A percentile compares a stretch with the other conserved stretches of the same genome.
phyloP scores from a whole-genome alignment of 208 protist genomes.

The Leishmania gerbilli region DNA sequence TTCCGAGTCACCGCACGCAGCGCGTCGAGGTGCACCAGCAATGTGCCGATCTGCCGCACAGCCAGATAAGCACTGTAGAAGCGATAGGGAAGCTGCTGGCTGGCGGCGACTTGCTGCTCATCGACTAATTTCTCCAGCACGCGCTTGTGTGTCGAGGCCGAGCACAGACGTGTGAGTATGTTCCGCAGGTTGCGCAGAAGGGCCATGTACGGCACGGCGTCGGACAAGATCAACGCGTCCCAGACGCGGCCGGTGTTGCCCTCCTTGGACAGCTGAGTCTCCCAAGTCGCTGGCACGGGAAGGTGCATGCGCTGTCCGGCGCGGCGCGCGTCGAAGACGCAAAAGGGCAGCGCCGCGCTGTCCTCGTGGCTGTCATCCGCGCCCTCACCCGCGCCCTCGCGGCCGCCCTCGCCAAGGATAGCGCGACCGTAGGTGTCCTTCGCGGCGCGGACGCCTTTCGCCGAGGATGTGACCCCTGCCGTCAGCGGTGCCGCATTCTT shows the following conservation, averaged over 20 bases:
- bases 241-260: slow-evolving; percentile 92
- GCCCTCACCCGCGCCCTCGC: no score
- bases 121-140: slow-evolving; percentile 45
- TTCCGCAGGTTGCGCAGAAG: slow-evolving; percentile 96
- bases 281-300: slow-evolving; percentile 91
- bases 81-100: slow-evolving; percentile 91
- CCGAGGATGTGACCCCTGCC: not conserved
- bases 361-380: not conserved
- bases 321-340: slow-evolving; percentile 63
- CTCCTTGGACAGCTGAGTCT: slow-evolving; percentile 77
- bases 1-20: not conserved
- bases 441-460: not conserved
- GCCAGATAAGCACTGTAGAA: slow-evolving; percentile 94
- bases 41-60: slow-evolving; percentile 41
- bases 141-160: slow-evolving; percentile 49
- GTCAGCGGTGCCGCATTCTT: not conserved
- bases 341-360: not conserved
- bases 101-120: slow-evolving; percentile 74
- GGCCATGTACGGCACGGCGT: slow-evolving; percentile 95
- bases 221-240: slow-evolving; percentile 85
- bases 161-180: slow-evolving; percentile 81
- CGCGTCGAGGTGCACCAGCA: slow-evolving; percentile 5
- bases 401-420: no score
- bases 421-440: not conserved
- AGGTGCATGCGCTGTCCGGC: slow-evolving; percentile 94